Conservation (phyloP, 1,139 yeast species). For the Pneumocystis sp. region DNA sequence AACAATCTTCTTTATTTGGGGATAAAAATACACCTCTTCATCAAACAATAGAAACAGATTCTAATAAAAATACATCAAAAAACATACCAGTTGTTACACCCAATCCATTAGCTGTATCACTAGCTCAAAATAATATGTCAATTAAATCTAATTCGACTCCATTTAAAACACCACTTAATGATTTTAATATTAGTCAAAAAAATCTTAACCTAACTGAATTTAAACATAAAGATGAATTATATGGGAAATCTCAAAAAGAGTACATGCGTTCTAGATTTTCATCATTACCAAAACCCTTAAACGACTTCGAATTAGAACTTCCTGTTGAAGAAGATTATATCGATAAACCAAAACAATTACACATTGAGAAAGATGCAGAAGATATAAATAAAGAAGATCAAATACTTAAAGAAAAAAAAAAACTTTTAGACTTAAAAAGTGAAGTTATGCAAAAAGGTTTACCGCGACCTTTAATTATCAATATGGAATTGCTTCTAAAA, state of each 20-base stretch:
- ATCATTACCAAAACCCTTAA: constrained; percentile 39
- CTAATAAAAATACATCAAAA: constrained; percentile 12
- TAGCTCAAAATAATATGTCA: constrained; percentile 2
- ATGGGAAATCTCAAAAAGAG: background rate
- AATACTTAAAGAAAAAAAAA: constrained; percentile 23
- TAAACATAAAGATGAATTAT: background rate
- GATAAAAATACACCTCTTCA: constrained; percentile 19
- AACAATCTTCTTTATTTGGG: constrained; percentile 22
- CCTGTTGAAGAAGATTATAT: constrained; percentile 23
- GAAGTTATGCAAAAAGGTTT: constrained; percentile 37
- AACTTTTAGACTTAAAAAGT: constrained; percentile 21
- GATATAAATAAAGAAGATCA: constrained; percentile 23
- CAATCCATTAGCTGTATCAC: constrained; percentile 14
- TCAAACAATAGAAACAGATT: background rate
- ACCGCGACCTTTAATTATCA: constrained; percentile 34
- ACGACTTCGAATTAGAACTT: constrained; percentile 41
- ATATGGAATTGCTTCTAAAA: constrained; percentile 20
- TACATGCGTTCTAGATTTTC: constrained; percentile 25
- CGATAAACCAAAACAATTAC: constrained; percentile 13
- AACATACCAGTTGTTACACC: constrained; percentile 16
- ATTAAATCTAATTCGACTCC: background rate
- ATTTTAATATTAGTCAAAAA: constrained; percentile 3
- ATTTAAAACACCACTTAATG: constrained; percentile 12
- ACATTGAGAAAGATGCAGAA: constrained; percentile 25
- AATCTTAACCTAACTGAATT: background rate